These are phyloP conservation scores for Geranomyces variabilis DNA, from an alignment of 192 early-diverging fungal genomes.

Conservation along the genomic window DNA sequence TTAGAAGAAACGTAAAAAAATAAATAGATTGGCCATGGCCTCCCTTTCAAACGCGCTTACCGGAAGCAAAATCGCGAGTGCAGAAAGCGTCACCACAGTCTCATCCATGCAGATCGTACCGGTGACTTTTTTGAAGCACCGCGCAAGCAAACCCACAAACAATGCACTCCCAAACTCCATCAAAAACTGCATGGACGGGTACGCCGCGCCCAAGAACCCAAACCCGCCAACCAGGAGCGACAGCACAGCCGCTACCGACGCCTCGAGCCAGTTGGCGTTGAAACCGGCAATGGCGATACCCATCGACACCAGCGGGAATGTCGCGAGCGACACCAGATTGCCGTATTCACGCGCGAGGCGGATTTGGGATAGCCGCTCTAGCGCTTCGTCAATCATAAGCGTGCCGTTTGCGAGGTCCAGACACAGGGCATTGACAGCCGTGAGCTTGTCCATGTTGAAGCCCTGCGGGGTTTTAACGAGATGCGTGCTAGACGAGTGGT, in stretches of 20 bases:
- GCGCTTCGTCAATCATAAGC: constrained; percentile 39
- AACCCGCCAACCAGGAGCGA: constrained; percentile 41
- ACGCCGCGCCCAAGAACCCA: constrained; percentile 24
- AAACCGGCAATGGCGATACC: constrained; percentile 46
- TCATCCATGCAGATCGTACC: constrained; percentile 22
- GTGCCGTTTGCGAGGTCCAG: constrained; percentile 33
- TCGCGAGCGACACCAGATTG: constrained; percentile 17
- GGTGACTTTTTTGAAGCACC: constrained; percentile 23
- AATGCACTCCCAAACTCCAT: constrained; percentile 47
- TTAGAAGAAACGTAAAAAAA: constrained; percentile 16
- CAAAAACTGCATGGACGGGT: constrained; percentile 37
- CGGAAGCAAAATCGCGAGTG: constrained; percentile 47
- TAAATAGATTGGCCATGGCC: background rate
- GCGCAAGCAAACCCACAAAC: constrained; percentile 34
- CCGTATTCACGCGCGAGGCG: constrained; percentile 23
- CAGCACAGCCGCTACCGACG: constrained; percentile 33
- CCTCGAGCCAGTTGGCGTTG: constrained; percentile 42
- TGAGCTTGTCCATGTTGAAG: constrained; percentile 51
- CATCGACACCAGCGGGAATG: constrained; percentile 42
- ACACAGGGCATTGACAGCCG: constrained; percentile 52
- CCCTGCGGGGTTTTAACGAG: constrained; percentile 44
- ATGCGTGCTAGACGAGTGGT: constrained; percentile 36
- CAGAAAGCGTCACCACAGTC: constrained; percentile 37
- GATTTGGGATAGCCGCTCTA: constrained; percentile 37
- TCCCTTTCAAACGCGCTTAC: constrained; percentile 3